phyloP scores from a whole-genome alignment of 768 basidiomycete species.

The Phlegmacium glaucopus region DNA sequence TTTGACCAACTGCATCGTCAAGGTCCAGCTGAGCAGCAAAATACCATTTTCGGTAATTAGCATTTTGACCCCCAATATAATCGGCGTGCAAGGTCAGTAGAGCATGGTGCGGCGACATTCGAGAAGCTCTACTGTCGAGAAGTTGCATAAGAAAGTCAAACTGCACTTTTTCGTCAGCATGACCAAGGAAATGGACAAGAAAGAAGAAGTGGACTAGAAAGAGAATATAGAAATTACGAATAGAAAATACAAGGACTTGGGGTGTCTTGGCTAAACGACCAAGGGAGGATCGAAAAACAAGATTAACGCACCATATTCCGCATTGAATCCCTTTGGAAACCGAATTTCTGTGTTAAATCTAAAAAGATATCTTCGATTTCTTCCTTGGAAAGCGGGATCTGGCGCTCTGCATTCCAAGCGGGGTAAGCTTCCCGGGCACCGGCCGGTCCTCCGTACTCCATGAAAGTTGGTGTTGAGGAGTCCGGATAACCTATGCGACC shows the following conservation, averaged over 20 bases:
- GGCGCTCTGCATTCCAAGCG: constrained; percentile 88
- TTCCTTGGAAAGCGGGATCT: constrained; percentile 97
- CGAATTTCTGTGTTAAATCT: constrained; percentile 97
- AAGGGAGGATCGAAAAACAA: not conserved
- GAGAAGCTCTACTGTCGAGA: constrained; percentile 92
- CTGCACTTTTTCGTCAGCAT: constrained; percentile 30
- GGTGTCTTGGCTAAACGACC: not conserved
- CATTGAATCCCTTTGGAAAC: constrained; percentile 95
- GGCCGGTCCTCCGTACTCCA: constrained; percentile 53
- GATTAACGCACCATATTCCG: constrained; percentile 75
- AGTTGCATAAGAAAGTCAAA: constrained; percentile 99
- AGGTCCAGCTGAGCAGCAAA: constrained; percentile 98
- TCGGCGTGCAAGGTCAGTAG: constrained; percentile 95
- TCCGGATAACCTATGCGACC: constrained; percentile 58
- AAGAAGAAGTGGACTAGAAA: not conserved
- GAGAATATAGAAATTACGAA: not conserved
- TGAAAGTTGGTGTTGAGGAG: constrained; percentile 69
- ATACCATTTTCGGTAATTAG: constrained; percentile 99
- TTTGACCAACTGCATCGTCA: constrained; percentile 92
- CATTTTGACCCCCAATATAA: constrained; percentile 97
- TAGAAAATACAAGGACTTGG: not conserved
- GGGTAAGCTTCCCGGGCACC: constrained; percentile 84
- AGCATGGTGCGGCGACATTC: constrained; percentile 96
- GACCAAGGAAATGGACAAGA: not conserved
- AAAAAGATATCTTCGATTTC: constrained; percentile 99